Evolutionary conservation across 495 filamentous ascomycete genomes (phyloP), one percentile per base, ranked within the genome.

Genomic region (Symbiotaphrina buchneri): DNA sequence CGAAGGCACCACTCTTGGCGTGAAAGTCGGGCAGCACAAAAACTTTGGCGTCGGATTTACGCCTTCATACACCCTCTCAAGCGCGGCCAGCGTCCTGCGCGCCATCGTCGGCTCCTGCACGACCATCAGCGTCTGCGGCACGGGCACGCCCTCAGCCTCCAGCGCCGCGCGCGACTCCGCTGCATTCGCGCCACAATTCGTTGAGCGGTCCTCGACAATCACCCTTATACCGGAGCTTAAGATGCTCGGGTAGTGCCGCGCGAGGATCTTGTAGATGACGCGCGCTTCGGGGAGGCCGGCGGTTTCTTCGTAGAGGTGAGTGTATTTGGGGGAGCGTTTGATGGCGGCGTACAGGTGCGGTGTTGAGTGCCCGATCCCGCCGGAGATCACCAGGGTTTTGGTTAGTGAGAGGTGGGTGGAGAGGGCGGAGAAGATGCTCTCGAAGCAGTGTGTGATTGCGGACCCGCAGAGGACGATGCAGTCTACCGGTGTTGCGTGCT

Each of bases 31-130:
- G 31, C 45, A 55, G 15, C 45, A 44, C 3, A 43, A n/a, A n/a
- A 55, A 35, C 8, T 30, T 30, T 1, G 49, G 41, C 0, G 29
- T 17, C 15, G 6, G 14, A 7, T 29, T 15, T 1, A 34, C n/a
- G 30, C 39, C 37, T 1, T 28, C 30, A 35, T 46, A 55, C 3
- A 33, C 36, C 28, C 45, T 49, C 18, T 43, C 32, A 24, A 55
- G 54, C 1, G 52, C 49, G 1, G 52, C 51, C 3, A 32, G 34
- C 1, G 52, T 55, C 13, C 52, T 27, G 1, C 41, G 33, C 28
- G 43, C 40, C 52, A 55, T 55, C 1, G 51, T 55, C 1, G 52
- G 47, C 37, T 55, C 52, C 35, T 55, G 52, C 17, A 48, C 37
- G 11, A 55, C 28, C n/a, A 55, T 29, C 5, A 37, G 32, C 0